Evolutionary conservation across 208 protist species (phyloP).

Genomic region (Porcisia deanei): DNA sequence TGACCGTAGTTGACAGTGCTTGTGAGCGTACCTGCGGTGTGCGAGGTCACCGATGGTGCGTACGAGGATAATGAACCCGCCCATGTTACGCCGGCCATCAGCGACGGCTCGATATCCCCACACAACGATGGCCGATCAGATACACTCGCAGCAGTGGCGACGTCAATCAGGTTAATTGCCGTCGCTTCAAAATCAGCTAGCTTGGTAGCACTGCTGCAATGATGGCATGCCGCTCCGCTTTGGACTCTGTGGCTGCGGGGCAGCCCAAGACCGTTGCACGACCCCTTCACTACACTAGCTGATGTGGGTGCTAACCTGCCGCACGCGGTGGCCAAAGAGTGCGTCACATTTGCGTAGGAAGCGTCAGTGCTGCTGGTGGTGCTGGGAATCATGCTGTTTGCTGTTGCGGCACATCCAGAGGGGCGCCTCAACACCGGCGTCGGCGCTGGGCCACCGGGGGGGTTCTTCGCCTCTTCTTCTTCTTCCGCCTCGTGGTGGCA

Average conservation of each 20-base stretch:
- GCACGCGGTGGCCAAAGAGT: neutral
- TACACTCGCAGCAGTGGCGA: slow-evolving; percentile 4
- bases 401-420: neutral
- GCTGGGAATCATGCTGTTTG: neutral
- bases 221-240: neutral
- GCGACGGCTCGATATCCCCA: slow-evolving; percentile 20
- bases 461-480: neutral
- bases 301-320: neutral
- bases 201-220: slow-evolving; percentile 2
- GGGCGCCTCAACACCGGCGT: neutral
- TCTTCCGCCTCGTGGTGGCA: neutral
- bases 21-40: slow-evolving; percentile 8
- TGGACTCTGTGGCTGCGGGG: neutral
- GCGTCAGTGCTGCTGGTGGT: neutral
- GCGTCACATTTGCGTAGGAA: neutral
- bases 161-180: slow-evolving; percentile 5
- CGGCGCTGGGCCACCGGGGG: slow-evolving; percentile 1
- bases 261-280: neutral
- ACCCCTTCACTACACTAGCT: neutral
- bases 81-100: slow-evolving; percentile 27
- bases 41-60: slow-evolving; percentile 9
- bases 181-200: neutral
- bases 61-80: slow-evolving; percentile 14
- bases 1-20: slow-evolving; percentile 13
- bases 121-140: slow-evolving; percentile 7